Base-by-base conservation (phyloP, 2,329 filamentous ascomycete genomes). In the Pezicula radicicola region DNA sequence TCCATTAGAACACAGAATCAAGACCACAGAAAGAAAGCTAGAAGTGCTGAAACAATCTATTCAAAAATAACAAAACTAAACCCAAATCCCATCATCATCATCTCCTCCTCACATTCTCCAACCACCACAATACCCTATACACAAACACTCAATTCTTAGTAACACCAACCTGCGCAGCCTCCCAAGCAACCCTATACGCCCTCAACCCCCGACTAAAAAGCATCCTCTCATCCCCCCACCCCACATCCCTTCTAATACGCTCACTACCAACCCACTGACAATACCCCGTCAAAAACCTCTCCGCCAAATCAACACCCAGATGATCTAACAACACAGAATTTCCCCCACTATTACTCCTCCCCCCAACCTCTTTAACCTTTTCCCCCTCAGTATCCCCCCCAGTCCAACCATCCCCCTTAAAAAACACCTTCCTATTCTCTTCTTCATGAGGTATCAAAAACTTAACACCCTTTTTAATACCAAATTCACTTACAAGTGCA, bases 401-500 rank as follows among this genome's bases (percentile, higher is more conserved):
- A 12, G 39, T 6, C 12, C 6, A 13, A 21, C 13, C 39, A 13
- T 12, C 10, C n/a, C 10, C 30, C 12, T 33, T 4, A 10, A 33
- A 15, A 25, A 18, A 13, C 18, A 42, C 40, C 40, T 25, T 25
- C 40, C 5, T 7, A 19, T 42, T 16, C 40, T 42, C 40, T 3
- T 16, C 18, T 3, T 25, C 25, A 25, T 2, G 25, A 25, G 25
- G 25, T 3, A 42, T 13, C 30, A 13, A 48, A 27, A 66, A 71
- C 16, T 55, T 56, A 1, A 66, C 61, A 0, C 68, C 70, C 1
- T 55, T 62, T 2, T 51, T 30, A 36, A 77, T 67, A 0, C 61
- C 64, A 52, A 77, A 78, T 53, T 75, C 73, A 9, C 55, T 53
- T 3, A 65, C 68, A 15, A 78, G 54, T 1, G 72, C 72, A 3